phyloP scores from a whole-genome alignment of 495 filamentous ascomycete genomes.

The Terfezia claveryi region DNA sequence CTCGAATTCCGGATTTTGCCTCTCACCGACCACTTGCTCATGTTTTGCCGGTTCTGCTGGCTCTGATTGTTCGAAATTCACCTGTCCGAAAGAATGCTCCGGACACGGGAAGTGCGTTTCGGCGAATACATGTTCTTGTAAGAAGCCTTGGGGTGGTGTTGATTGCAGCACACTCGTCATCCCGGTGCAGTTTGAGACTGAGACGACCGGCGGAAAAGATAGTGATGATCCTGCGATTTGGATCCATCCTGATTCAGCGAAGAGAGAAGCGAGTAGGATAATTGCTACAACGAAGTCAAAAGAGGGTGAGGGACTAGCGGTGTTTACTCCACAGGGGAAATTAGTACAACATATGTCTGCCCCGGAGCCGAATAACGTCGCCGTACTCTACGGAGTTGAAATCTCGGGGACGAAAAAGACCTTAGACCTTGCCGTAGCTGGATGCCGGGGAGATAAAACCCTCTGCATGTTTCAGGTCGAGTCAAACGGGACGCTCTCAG shows the following conservation, averaged over 20 bases:
- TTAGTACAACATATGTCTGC: slow-evolving; percentile 14
- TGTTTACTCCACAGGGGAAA: slow-evolving; percentile 20
- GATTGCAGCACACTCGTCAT: slow-evolving; percentile 20
- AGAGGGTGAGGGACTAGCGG: slow-evolving; percentile 16
- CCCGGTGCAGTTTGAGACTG: slow-evolving; percentile 17
- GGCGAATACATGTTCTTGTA: slow-evolving; percentile 10
- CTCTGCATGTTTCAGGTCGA: slow-evolving; percentile 21
- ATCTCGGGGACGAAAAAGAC: slow-evolving; percentile 8
- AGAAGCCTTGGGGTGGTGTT: slow-evolving; percentile 16
- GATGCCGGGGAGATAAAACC: slow-evolving; percentile 20
- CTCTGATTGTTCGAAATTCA: too few species aligned
- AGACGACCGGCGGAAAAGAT: slow-evolving; percentile 17
- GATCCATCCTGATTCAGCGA: slow-evolving; percentile 17
- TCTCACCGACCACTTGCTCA: too few species aligned
- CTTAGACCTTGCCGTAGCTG: slow-evolving; percentile 19
- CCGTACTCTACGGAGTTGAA: slow-evolving; percentile 21
- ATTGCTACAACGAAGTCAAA: slow-evolving; percentile 21
- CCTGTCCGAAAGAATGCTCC: too few species aligned
- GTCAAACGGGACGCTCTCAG: slow-evolving; percentile 13
- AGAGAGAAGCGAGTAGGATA: slow-evolving; percentile 13
- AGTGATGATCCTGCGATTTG: slow-evolving; percentile 23
- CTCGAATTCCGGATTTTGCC: too few species aligned
- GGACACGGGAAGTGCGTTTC: too few species aligned
- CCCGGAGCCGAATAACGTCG: slow-evolving; percentile 22
- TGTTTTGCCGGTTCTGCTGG: too few species aligned